Base-by-base conservation (phyloP, 495 filamentous ascomycete species). In the Gamarada debralockiae region DNA sequence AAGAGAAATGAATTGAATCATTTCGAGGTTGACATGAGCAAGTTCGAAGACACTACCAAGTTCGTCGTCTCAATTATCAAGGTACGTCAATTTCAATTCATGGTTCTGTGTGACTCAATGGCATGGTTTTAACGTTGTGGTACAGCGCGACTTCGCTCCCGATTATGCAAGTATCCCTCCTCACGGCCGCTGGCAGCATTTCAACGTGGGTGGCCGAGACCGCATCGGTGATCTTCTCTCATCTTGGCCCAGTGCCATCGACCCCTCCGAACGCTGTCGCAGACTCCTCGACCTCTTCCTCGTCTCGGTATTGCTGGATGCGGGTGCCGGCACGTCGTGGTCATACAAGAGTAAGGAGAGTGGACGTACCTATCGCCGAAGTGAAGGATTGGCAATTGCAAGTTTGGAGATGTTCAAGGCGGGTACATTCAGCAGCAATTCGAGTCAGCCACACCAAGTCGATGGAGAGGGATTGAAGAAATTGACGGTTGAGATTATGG, bases 11-110 rank as follows among this genome's bases (percentile, higher is more conserved):
- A 86, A 53, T 77, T 98, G 49, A 80, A 78, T 53, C 93, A 97
- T 70, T 98, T 98, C 65, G 84, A 87, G 50, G 92, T 97, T 10
- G 92, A 98, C 63, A 81, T 92, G 78, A 68, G 68, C 69, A 95
- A 95, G 67, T 96, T 97, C 63, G 67, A 77, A 27, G 90, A 92
- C 52, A 92, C 92, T 1, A 91, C 90, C 3, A 82, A 78, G n/a
- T 98, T 96, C 65, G 86, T 98, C 8, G 86, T 95, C 23, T 88
- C 89, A 15, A 96, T 98, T 52, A 97, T 98, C 73, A 97, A 97
- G 87, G 93, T 91, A 65, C 29, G n/a, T 33, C 44, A 12, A 6
- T 7, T 23, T 43, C 25, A 5, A 3, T 33, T 2, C 24, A 21
- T 15, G 12, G 24, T 27, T 50, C 22, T 6, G 25, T 50, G 14